Conservation (phyloP, 352 stramenopile species). For the Globisporangium yorkense region DNA sequence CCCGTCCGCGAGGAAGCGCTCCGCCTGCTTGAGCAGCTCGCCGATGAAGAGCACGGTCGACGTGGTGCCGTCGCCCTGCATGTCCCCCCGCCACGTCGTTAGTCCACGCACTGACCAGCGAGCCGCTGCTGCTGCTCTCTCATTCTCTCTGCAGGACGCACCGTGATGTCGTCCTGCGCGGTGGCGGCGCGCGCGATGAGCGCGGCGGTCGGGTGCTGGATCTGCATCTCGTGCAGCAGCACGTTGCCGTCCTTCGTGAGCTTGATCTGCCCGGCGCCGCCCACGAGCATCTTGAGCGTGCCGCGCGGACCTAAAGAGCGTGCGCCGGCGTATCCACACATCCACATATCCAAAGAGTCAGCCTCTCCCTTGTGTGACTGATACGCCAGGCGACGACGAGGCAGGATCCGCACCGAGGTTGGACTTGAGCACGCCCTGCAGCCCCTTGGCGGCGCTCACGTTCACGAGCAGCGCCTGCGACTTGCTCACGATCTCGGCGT, state of each 20-base stretch:
- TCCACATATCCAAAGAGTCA: not conserved
- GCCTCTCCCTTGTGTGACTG: not conserved
- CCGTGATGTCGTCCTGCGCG: conserved; percentile 93
- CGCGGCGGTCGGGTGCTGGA: conserved; percentile 97
- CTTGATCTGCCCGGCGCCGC: conserved; percentile 98
- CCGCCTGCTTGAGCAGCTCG: conserved; percentile 97
- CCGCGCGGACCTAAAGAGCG: conserved; percentile 81
- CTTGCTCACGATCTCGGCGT: conserved; percentile 97
- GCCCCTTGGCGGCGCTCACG: conserved; percentile 94
- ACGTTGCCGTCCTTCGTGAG: conserved; percentile 99
- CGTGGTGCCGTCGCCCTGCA: conserved; percentile 96
- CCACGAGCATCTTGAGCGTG: conserved; percentile 99
- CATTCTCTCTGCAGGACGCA: conserved; percentile 10
- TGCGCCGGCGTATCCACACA: not conserved
- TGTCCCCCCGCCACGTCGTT: not conserved
- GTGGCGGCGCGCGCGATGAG: conserved; percentile 98
- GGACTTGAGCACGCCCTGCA: conserved; percentile 94
- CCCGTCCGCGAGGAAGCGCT: conserved; percentile 95
- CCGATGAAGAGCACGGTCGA: conserved; percentile 98
- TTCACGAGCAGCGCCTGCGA: conserved; percentile 96
- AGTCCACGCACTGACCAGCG: too few relatives aligned
- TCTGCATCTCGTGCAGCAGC: conserved; percentile 99
- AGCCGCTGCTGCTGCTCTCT: too few relatives aligned
- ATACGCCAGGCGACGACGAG: too few relatives aligned
- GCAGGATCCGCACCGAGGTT: conserved; percentile 66